Evolutionary conservation across 1,139 yeast species (phyloP).

Genomic region (Suhomyces choctaworum): DNA sequence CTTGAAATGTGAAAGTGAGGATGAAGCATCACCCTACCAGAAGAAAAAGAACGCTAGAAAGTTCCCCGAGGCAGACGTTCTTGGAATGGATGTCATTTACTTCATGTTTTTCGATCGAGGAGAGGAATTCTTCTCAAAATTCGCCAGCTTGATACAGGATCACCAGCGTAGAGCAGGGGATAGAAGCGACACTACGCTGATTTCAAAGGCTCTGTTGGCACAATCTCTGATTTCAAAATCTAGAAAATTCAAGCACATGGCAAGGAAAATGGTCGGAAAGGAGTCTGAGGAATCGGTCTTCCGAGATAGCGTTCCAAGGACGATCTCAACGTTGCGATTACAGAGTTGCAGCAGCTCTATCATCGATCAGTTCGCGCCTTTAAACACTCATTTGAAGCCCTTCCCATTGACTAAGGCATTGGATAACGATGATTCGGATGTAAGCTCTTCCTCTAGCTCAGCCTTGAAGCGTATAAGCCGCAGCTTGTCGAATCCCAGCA

Average conservation of each 20-base stretch:
- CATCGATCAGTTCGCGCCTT: slow-evolving; percentile 15
- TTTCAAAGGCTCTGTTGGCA: slow-evolving; percentile 10
- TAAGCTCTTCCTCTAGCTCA: slow-evolving; percentile 10
- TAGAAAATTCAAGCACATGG: slow-evolving; percentile 15
- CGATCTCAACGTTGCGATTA: slow-evolving; percentile 21
- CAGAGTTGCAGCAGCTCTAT: slow-evolving; percentile 12
- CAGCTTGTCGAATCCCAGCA: slow-evolving; percentile 21
- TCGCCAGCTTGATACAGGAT: slow-evolving; percentile 25
- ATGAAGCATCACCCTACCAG: not conserved
- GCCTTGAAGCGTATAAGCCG: slow-evolving; percentile 22
- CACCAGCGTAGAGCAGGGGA: slow-evolving; percentile 6
- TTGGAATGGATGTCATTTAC: slow-evolving; percentile 65
- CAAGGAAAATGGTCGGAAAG: slow-evolving; percentile 14
- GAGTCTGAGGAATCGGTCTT: slow-evolving; percentile 4
- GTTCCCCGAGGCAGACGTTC: slow-evolving; percentile 31
- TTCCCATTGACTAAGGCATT: slow-evolving; percentile 1
- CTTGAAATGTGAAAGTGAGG: slow-evolving; percentile 14
- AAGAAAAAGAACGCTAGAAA: slow-evolving; percentile 15
- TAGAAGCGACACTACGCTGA: slow-evolving; percentile 9
- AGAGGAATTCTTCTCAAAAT: slow-evolving; percentile 25
- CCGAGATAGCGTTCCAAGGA: slow-evolving; percentile 5
- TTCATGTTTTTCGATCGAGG: slow-evolving; percentile 61
- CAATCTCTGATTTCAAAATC: slow-evolving; percentile 9
- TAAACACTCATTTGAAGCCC: slow-evolving; percentile 10
- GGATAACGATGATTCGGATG: not conserved